A percentile compares a stretch with the other conserved stretches of the same genome.
Evolutionary conservation across 345 rosid genomes (phyloP).

Genomic region (Lepidium africanum): DNA sequence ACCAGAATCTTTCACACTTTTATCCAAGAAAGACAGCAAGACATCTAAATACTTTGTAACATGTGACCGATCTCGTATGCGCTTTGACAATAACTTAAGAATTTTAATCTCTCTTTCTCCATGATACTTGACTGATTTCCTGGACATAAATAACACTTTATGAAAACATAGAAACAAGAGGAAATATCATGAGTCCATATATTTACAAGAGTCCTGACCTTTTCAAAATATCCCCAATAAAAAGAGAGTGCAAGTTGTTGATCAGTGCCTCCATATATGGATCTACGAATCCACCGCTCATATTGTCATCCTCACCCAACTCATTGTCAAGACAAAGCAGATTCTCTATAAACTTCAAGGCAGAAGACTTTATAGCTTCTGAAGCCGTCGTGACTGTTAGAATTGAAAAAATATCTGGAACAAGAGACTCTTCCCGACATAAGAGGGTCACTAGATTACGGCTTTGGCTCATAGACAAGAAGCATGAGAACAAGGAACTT

Average conservation of each 20-base stretch:
- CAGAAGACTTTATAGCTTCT: constrained; percentile 63
- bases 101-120: constrained; percentile 54
- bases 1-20: constrained; percentile 54
- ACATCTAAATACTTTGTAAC: constrained; percentile 60
- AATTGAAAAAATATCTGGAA: constrained; percentile 73
- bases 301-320: constrained; percentile 40
- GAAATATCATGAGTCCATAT: background rate
- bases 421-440: constrained; percentile 53
- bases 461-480: constrained; percentile 89
- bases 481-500: constrained; percentile 82
- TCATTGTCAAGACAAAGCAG: constrained; percentile 62
- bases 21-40: constrained; percentile 57
- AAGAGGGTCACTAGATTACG: constrained; percentile 49
- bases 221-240: constrained; percentile 45
- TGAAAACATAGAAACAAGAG: constrained; percentile 1
- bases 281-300: constrained; percentile 37
- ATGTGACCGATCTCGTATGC: constrained; percentile 38
- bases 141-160: constrained; percentile 25
- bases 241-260: constrained; percentile 59
- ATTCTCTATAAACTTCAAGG: constrained; percentile 72
- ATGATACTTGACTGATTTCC: constrained; percentile 63
- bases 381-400: constrained; percentile 62
- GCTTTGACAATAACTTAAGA: constrained; percentile 59
- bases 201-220: constrained; percentile 42
- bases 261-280: constrained; percentile 54